Evolutionary conservation across 371 early-diverging fungal species (phyloP), one percentile per base, ranked within the genome.

Genomic region (Coemansia sp.): DNA sequence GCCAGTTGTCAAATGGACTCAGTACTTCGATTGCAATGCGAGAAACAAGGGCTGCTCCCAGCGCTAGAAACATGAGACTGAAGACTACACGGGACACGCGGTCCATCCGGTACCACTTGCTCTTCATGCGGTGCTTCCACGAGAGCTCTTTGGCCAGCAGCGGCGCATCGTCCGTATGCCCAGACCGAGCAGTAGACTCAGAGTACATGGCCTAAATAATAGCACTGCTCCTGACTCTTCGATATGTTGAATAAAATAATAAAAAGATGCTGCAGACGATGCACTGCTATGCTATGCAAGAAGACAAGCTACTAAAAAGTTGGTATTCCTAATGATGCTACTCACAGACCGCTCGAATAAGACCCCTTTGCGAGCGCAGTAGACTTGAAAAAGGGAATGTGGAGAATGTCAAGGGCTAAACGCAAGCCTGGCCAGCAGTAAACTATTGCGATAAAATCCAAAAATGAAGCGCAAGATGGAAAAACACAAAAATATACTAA

Each of bases 31-130:
- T 58, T 3, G 60, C 5, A 2, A 77, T 44, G n/a, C 77, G 68
- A 1, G 55, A 14, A 5, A 52, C 54, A 0, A 72, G 16, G 2
- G 68, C 65, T 3, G 58, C 64, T 16, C 65, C 21, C 26, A 77
- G 44, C 11, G 58, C 62, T 21, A 65, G 52, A 25, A 60, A 53
- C 16, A 77, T 37, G 5, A 72, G 48, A 11, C 48, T 23, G 14
- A 62, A 65, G 9, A 59, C 40, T 5, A 48, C 68, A 16, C 72
- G 64, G 50, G 61, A 25, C 4, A 61, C 16, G 9, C 73, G 64
- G 77, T 77, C 77, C 62, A 68, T 62, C 23, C 62, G 51, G 62
- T 68, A 64, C 77, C 77, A 77, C 18, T 64, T 53, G 7, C 53
- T 23, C 25, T 47, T 23, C 23, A 77, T 18, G 23, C 72, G 72